Evolutionary conservation across 371 early-diverging fungal species (phyloP).

Genomic region (Mucor irregularis): DNA sequence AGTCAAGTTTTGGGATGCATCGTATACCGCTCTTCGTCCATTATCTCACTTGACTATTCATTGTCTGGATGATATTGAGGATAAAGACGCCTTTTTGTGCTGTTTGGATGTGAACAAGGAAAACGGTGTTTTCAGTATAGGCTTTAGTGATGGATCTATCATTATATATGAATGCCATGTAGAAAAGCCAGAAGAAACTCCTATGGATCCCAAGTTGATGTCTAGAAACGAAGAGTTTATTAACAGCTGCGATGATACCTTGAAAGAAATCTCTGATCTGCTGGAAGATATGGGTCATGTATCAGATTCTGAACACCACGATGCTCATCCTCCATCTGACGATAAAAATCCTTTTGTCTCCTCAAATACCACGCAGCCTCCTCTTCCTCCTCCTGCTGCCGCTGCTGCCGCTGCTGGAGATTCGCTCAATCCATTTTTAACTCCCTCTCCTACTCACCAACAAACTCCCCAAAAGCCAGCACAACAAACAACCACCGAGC

Average conservation of each 20-base stretch:
- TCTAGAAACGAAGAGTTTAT: conserved; percentile 27
- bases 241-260: conserved; percentile 33
- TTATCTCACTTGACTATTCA: conserved; percentile 46
- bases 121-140: conserved; percentile 32
- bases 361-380: too few species aligned
- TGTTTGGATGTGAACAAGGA: conserved; percentile 41
- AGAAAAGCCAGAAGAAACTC: neutral
- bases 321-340: neutral
- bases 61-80: conserved; percentile 17
- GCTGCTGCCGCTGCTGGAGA: neutral
- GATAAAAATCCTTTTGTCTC: neutral
- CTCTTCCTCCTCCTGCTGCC: neutral
- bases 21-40: conserved; percentile 47
- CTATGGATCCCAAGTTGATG: neutral
- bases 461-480: neutral
- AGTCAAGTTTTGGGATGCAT: conserved; percentile 60
- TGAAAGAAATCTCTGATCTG: conserved; percentile 38
- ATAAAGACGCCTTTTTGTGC: conserved; percentile 22
- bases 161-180: conserved; percentile 22
- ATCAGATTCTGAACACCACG: conserved; percentile 1
- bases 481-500: neutral
- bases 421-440: conserved; percentile 12
- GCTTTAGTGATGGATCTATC: conserved; percentile 39
- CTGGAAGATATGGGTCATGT: conserved; percentile 34
- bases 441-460: conserved; percentile 7